A percentile compares a stretch with the other conserved stretches of the same genome.
Evolutionary conservation across 2,329 filamentous ascomycete genomes (phyloP).

Genomic region (Trichoderma lentiforme): DNA sequence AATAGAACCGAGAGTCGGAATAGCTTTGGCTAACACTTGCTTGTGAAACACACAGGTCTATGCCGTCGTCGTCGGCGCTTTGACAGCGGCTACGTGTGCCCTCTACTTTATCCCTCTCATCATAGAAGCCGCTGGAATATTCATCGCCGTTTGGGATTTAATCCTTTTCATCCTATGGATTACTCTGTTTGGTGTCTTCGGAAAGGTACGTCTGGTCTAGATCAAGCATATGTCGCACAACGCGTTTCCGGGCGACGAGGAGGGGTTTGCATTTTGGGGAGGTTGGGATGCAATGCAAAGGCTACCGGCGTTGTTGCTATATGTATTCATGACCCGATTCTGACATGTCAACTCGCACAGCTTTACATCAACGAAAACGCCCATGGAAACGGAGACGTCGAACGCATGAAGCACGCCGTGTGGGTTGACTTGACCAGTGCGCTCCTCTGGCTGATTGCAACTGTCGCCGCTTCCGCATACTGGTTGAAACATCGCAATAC

Average conservation of each 20-base stretch:
- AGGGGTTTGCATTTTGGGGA: background rate
- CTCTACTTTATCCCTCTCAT: slow-evolving; percentile 65
- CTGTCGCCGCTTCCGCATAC: slow-evolving; percentile 52
- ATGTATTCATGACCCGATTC: background rate
- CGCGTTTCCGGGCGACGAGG: background rate
- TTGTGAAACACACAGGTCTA: slow-evolving; percentile 51
- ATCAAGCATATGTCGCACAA: background rate
- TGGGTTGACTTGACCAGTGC: slow-evolving; percentile 77
- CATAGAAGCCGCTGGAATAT: slow-evolving; percentile 43
- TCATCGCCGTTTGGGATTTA: slow-evolving; percentile 65
- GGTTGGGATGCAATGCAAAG: background rate
- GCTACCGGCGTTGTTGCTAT: background rate
- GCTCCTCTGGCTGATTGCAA: slow-evolving; percentile 70
- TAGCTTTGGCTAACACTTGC: slow-evolving; percentile 1
- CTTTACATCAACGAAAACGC: slow-evolving; percentile 71
- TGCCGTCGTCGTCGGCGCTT: slow-evolving; percentile 65
- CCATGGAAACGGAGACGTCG: slow-evolving; percentile 60
- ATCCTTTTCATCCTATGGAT: slow-evolving; percentile 77
- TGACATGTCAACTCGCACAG: slow-evolving; percentile 28
- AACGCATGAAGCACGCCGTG: slow-evolving; percentile 80
- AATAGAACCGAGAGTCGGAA: background rate
- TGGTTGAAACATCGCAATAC: slow-evolving; percentile 56
- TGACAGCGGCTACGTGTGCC: slow-evolving; percentile 62
- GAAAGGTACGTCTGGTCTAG: slow-evolving; percentile 45
- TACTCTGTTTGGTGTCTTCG: slow-evolving; percentile 79